These are phyloP conservation scores for Ophiostoma sp. DNA, from an alignment of 2,329 filamentous ascomycete genomes.

Conservation along the genomic window DNA sequence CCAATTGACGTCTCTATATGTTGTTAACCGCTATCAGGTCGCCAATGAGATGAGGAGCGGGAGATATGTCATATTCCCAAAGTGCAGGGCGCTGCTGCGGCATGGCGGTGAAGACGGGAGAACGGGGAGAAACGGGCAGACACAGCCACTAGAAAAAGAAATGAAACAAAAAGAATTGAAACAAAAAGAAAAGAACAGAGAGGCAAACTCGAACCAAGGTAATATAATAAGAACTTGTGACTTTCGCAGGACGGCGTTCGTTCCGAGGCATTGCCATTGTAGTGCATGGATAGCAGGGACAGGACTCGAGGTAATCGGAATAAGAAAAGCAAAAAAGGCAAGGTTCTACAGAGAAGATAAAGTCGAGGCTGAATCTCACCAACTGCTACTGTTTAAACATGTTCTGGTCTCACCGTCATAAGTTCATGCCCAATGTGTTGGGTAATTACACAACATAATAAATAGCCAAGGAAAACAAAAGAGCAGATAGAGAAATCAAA, in stretches of 20 bases:
- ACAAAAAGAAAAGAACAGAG: background rate
- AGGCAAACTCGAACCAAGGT: no score
- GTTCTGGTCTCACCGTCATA: background rate
- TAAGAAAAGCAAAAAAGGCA: background rate
- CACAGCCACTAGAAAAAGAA: background rate
- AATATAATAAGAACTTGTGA: background rate
- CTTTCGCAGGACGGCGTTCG: background rate
- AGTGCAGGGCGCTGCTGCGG: background rate
- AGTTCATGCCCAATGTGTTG: background rate
- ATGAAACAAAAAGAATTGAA: background rate
- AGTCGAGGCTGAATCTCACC: slow-evolving; percentile 9
- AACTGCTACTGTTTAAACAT: background rate
- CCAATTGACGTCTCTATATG: background rate
- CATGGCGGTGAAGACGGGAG: background rate
- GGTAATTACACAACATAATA: background rate
- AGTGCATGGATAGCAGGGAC: background rate
- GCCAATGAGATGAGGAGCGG: background rate
- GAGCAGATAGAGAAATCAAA: background rate
- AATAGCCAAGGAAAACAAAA: background rate
- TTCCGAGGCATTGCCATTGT: background rate
- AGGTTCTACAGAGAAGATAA: background rate
- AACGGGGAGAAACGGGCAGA: slow-evolving; percentile 3
- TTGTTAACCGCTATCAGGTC: background rate
- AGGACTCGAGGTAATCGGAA: background rate
- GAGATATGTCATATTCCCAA: background rate